Base-by-base conservation (phyloP, 108 stramenopile genomes). In the Pseudonitzschia multistriata region DNA sequence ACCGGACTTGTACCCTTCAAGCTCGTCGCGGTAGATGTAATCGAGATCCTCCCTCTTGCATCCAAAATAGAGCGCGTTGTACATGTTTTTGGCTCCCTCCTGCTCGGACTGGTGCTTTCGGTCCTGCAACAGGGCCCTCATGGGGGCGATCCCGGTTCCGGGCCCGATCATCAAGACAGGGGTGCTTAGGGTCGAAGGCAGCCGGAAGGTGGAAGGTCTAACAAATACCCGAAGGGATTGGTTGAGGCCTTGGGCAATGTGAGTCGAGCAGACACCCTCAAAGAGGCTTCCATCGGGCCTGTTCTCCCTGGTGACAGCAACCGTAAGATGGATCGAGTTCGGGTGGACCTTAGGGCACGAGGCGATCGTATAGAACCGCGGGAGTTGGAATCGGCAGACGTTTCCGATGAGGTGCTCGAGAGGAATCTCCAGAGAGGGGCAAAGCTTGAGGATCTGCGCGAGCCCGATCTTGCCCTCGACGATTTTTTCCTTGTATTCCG, bases 101-200 rank as follows among this genome's bases (percentile, higher is more conserved):
- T 65, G 40, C 37, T 74, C 52, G 28, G 57, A 35, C 62, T 85
- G 85, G 61, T 87, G 65, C 19, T 77, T 64, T 42, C 93, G 85
- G 72, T 98, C 97, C 78, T 97, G 94, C 49, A 98, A 76, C 47
- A 98, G 65, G 5, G 96, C 95, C 14, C 97, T 82, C 96, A 99
- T 98, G 2, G 98, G 98, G 10, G 98, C 98, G 50, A 99, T 83
- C 7, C 98, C 98, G 0, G 98, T 99, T 29, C 98, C 98, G 6
- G 98, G 98, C n/a, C 98, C 98, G 48, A 98, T 85, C 89, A 98
- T 87, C 14, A 99, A 66, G 21, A 98, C 73, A 11, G 98, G 98
- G 30, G 71, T 86, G 19, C 65, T 39, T 5, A 68, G 13, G 65
- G 92, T 81, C 35, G 66, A 68, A 1, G 89, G 88, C 33, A 95